Evolutionary conservation across 73 alveolate species (phyloP).

Genomic region (Durusdinium trenchii): DNA sequence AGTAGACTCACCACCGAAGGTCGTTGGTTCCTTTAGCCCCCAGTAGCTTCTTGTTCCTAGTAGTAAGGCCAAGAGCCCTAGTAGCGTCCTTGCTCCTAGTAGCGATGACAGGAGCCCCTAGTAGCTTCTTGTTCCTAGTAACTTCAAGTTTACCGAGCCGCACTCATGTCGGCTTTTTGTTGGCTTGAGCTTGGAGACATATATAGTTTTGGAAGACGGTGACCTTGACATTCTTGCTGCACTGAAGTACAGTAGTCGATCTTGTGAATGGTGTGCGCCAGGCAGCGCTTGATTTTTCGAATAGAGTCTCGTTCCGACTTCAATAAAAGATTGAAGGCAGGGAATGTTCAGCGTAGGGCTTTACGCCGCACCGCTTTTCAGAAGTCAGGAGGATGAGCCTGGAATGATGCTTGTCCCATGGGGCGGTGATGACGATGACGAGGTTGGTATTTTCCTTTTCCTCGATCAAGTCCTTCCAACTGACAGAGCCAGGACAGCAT

Average conservation of each 20-base stretch:
- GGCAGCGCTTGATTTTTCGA: constrained; percentile 78
- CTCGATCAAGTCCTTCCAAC: background rate
- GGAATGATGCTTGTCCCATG: constrained; percentile 83
- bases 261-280: background rate
- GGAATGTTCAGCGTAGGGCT: background rate
- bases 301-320: constrained; percentile 74
- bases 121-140: too few relatives aligned
- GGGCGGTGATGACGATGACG: constrained; percentile 92
- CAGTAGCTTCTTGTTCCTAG: too few relatives aligned
- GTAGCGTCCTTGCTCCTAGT: too few relatives aligned
- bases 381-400: constrained; percentile 6
- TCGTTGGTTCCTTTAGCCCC: too few relatives aligned
- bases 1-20: too few relatives aligned
- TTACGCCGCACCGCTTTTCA: background rate
- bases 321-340: constrained; percentile 52
- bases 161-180: too few relatives aligned
- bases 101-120: too few relatives aligned
- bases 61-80: too few relatives aligned
- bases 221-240: background rate
- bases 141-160: too few relatives aligned
- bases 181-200: too few relatives aligned
- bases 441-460: background rate
- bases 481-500: constrained; percentile 26
- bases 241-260: background rate
- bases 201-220: too few relatives aligned